Base-by-base conservation (phyloP, 1,284 basidiomycete species). In the Fomitopsis schrenkii region DNA sequence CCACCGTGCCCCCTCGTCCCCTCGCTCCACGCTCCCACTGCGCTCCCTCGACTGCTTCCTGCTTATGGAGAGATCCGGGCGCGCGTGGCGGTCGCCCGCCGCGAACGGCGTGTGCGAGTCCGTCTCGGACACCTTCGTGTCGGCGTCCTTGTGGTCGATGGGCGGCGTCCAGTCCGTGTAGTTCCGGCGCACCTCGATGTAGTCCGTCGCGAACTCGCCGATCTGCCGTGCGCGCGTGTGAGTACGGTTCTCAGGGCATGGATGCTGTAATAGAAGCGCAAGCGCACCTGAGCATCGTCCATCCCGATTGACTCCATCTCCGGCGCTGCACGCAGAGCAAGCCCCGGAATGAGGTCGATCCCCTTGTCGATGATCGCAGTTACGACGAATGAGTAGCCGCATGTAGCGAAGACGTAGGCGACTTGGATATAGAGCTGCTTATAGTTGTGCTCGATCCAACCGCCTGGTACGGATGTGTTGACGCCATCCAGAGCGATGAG, bases 291-390 rank as follows among this genome's bases (percentile, higher is more conserved):
- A 38, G 86, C 84, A 69, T 92, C 93, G 74, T 98, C 95, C 84
- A 97, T 90, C 56, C 95, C 95, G 58, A 94, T 81, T 60, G 83
- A 83, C 79, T 97, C 94, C 38, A 86, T 91, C 71, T 93, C 88
- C 40, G 86, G 85, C 17, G 84, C 83, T 22, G 87, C 84, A 46
- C 90, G 83, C 68, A 97, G 84, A 59, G 86, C 81, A 52, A 94
- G 80, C 22, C 88, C 87, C 46, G 94, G 94, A 56, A 95, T 86
- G 52, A 86, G 66, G 75, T 97, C 88, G 70, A 96, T 76, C 15
- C 74, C 74, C 74, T 91, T 90, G 38, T 85, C 87, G 54, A 92
- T 78, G 19, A 83, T 64, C 1, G 87, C 88, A 6, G 90, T 91
- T 57, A 86, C 79, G 63, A 86, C 82, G 69, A 91, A 91, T 19